Conservation (phyloP, 768 basidiomycete species). For the Suillus subalutaceus region DNA sequence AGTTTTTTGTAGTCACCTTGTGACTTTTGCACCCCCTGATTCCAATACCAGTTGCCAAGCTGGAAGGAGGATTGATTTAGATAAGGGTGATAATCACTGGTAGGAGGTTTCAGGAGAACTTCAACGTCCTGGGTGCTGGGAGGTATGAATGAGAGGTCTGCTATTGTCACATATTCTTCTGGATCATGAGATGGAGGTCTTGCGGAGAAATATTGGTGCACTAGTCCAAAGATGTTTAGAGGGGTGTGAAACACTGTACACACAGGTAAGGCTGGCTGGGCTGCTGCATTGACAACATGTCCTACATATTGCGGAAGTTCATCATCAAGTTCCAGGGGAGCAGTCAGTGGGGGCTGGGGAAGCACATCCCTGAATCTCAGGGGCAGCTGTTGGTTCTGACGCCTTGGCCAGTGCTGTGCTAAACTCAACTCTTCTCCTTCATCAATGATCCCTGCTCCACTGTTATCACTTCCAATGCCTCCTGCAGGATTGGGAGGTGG, state of each 20-base stretch:
- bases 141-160: background rate
- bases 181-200: background rate
- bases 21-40: no score
- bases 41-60: no score
- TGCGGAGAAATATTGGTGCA: background rate
- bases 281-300: no score
- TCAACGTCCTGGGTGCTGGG: no score
- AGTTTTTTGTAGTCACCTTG: background rate
- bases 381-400: conserved; percentile 2
- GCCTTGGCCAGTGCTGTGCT: background rate
- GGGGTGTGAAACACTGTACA: background rate
- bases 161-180: background rate
- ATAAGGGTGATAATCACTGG: no score
- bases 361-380: conserved; percentile 8
- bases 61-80: no score
- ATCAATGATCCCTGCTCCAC: background rate
- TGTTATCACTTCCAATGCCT: no score
- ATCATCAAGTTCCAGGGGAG: background rate
- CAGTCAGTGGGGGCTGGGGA: conserved; percentile 6
- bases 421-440: background rate
- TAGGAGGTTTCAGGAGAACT: no score
- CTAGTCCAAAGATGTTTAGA: background rate
- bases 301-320: no score
- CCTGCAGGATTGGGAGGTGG: no score
- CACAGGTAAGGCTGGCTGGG: background rate